Base-by-base conservation (phyloP, 495 filamentous ascomycete genomes). In the Penicillium flavigenum region DNA sequence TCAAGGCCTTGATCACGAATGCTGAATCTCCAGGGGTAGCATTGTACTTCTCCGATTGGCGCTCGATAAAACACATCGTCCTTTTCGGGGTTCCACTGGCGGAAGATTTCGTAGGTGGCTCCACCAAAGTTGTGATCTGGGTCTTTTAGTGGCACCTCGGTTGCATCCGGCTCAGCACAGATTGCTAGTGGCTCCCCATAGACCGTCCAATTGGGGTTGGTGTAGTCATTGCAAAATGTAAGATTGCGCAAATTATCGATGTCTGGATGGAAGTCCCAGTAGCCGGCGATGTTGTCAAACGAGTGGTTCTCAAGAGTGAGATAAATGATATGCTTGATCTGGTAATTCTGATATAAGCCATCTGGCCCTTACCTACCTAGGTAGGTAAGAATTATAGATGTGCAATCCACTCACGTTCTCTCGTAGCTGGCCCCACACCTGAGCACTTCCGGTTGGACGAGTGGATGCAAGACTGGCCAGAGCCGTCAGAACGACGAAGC, bases 271-370 rank as follows among this genome's bases (percentile, higher is more conserved):
- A 75, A 74, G 58, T 71, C 63, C 72, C 73, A 78, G 65, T 74
- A 76, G 29, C 73, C 72, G 17, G 68, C 73, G 39, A 78, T 74
- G 61, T 75, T 77, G 61, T 78, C 74, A 54, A 76, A 78, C 43
- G 73, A 76, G 60, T 76, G 74, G 48, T 78, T 79, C 56, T 77
- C 76, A 55, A 75, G 66, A 52, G 75, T 76, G 45, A 79, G 61
- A 54, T 76, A 76, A 58, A 78, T 58, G 24, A 77, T 68, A 65
- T 79, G 67, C 61, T 76, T 76, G 61, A 76, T 78, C 67, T 77
- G 31, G 9, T 1, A 24, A 1, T 36, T 1, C 11, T 24, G 12
- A 20, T 11, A 5, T 51, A 8, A 51, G 31, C 16, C 6, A n/a
- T 17, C 12, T 26, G 14, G 5, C 29, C 14, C 11, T 16, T 47